Conservation (phyloP, 495 filamentous ascomycete genomes). For the Pyrenula aspistea region DNA sequence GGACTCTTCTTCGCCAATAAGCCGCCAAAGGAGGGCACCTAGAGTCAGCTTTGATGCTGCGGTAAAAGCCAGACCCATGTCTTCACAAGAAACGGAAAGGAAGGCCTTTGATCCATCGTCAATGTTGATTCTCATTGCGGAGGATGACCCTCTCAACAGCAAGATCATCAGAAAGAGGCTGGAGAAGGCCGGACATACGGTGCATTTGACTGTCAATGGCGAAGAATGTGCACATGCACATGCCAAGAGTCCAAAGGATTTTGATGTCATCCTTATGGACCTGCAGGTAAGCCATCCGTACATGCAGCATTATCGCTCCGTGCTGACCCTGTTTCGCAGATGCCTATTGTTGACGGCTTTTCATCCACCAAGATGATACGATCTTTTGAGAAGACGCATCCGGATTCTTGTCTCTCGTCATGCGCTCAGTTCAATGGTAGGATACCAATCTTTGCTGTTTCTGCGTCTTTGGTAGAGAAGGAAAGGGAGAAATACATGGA, state of each 20-base stretch:
- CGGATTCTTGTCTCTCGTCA: constrained; percentile 26
- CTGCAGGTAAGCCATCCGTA: constrained; percentile 80
- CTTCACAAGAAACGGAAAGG: background rate
- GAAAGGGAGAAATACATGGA: constrained; percentile 58
- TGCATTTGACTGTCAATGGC: constrained; percentile 68
- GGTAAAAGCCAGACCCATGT: background rate
- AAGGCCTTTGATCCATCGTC: background rate
- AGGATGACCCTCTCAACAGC: constrained; percentile 89
- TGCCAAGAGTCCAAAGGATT: constrained; percentile 40
- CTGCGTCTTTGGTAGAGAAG: constrained; percentile 68
- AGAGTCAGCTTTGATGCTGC: background rate
- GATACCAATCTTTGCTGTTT: constrained; percentile 82
- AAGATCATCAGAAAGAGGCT: constrained; percentile 78
- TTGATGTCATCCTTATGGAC: constrained; percentile 92
- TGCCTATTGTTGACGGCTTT: constrained; percentile 88
- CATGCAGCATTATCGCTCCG: background rate
- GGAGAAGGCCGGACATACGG: constrained; percentile 65
- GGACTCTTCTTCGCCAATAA: constrained; percentile 44
- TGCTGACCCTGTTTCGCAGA: constrained; percentile 35
- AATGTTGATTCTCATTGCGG: constrained; percentile 57
- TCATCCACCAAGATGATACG: constrained; percentile 77
- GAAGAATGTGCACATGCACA: constrained; percentile 72
- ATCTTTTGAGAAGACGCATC: constrained; percentile 43
- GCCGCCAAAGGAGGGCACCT: background rate
- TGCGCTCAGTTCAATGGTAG: constrained; percentile 17